phyloP scores from a whole-genome alignment of 805 yeast genomes.

The Hanseniaspora valbyensis region DNA sequence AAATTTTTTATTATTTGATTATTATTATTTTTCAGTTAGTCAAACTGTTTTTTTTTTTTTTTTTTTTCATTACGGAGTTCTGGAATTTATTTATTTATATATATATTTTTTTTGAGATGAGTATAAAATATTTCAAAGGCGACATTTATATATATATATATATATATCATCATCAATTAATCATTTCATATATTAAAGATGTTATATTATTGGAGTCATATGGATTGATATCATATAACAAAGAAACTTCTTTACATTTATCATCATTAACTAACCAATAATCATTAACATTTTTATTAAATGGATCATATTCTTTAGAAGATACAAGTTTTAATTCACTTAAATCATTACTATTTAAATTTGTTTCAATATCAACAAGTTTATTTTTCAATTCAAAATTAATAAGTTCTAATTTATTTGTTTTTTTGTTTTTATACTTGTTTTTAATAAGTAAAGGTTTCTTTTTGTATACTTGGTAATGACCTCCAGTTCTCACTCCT shows the following conservation, averaged over 20 bases:
- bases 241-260: background rate
- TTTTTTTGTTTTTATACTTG: conserved; percentile 16
- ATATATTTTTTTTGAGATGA: too few relatives aligned
- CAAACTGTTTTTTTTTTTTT: too few relatives aligned
- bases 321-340: background rate
- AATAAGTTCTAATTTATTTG: background rate
- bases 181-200: conserved; percentile 11
- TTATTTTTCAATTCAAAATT: background rate
- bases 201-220: conserved; percentile 7
- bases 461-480: conserved; percentile 75
- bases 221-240: background rate
- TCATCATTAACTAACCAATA: conserved; percentile 13
- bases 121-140: background rate
- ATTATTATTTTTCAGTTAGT: too few relatives aligned
- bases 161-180: background rate
- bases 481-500: conserved; percentile 68
- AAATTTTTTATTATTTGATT: too few relatives aligned
- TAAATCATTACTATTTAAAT: too few relatives aligned
- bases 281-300: background rate
- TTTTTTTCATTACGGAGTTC: too few relatives aligned
- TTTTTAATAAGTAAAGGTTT: conserved; percentile 47
- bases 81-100: too few relatives aligned
- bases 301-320: background rate
- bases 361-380: background rate
- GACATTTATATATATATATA: too few relatives aligned